Conservation (phyloP, 2,329 filamentous ascomycete genomes). For the Tolypocladium nubicola region DNA sequence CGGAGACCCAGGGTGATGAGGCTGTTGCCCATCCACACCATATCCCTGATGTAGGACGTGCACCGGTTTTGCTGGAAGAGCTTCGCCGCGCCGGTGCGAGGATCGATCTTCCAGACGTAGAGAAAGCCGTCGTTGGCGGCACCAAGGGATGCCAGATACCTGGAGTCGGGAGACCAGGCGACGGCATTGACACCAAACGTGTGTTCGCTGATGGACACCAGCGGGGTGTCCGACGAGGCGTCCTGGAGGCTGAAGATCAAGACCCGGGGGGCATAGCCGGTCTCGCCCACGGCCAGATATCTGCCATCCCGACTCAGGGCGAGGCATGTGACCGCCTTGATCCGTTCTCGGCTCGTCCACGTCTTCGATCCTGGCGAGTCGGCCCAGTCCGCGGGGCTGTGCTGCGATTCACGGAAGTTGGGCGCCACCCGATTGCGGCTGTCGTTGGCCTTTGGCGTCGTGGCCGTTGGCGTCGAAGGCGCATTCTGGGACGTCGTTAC, state of each 20-base stretch:
- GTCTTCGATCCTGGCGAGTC: conserved; percentile 60
- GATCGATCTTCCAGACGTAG: conserved; percentile 80
- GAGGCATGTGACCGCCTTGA: conserved; percentile 89
- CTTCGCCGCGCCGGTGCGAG: conserved; percentile 68
- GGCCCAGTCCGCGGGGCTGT: conserved; percentile 37
- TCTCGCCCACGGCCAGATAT: conserved; percentile 88
- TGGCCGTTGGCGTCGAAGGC: conserved; percentile 35
- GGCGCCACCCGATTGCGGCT: conserved; percentile 46
- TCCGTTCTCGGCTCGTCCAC: conserved; percentile 81
- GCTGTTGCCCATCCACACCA: conserved; percentile 80
- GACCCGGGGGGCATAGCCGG: conserved; percentile 84
- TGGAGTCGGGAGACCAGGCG: conserved; percentile 80
- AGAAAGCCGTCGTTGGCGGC: conserved; percentile 87
- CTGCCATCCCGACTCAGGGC: conserved; percentile 79
- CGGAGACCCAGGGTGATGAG: conserved; percentile 82
- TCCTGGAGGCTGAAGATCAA: conserved; percentile 82
- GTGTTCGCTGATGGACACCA: conserved; percentile 83
- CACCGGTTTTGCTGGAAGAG: conserved; percentile 84
- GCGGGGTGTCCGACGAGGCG: conserved; percentile 65
- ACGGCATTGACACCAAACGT: conserved; percentile 80
- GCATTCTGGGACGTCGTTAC: conserved; percentile 40
- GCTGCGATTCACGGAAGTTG: conserved; percentile 36
- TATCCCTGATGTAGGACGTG: conserved; percentile 73
- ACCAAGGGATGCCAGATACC: conserved; percentile 79
- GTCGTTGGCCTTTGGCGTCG: conserved; percentile 52